Conservation (phyloP, 2,329 filamentous ascomycete genomes). For the Thielaviopsis ethacetica region DNA sequence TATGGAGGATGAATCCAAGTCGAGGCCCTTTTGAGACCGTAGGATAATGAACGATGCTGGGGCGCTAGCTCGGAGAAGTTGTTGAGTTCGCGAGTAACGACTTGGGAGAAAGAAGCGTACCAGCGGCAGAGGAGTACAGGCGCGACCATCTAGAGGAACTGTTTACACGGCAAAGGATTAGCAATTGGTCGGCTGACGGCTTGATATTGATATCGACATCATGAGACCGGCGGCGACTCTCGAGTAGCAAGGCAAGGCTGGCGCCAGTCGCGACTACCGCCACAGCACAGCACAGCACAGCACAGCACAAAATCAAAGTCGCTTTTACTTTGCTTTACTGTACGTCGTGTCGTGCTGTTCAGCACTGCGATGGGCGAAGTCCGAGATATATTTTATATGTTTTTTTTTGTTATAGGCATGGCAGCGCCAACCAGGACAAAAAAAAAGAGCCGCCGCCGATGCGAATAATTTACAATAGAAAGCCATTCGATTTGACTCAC, state of each 20-base stretch:
- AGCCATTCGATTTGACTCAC: conserved; percentile 16
- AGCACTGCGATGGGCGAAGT: neutral
- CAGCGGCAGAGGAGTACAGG: conserved; percentile 41
- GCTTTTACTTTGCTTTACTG: neutral
- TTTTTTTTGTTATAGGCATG: neutral
- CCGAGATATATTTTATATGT: neutral
- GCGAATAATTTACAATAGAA: neutral
- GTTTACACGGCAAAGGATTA: neutral
- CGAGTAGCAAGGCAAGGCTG: neutral
- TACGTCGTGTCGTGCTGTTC: neutral
- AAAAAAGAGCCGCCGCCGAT: neutral
- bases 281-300: neutral
- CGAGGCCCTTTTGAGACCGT: neutral
- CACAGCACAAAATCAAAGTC: neutral
- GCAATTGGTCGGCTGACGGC: neutral
- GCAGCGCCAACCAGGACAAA: neutral
- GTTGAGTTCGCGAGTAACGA: neutral
- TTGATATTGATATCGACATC: neutral
- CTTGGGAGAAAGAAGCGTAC: conserved; percentile 23
- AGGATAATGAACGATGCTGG: neutral
- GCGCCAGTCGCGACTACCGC: neutral
- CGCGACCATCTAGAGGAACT: conserved; percentile 31
- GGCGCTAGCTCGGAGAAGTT: neutral
- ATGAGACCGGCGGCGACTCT: neutral
- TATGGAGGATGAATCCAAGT: neutral